Percentiles rank a stretch among this genome's conserved stretches.
Conservation (phyloP, 768 basidiomycete species). For the Pisolithus sp. region DNA sequence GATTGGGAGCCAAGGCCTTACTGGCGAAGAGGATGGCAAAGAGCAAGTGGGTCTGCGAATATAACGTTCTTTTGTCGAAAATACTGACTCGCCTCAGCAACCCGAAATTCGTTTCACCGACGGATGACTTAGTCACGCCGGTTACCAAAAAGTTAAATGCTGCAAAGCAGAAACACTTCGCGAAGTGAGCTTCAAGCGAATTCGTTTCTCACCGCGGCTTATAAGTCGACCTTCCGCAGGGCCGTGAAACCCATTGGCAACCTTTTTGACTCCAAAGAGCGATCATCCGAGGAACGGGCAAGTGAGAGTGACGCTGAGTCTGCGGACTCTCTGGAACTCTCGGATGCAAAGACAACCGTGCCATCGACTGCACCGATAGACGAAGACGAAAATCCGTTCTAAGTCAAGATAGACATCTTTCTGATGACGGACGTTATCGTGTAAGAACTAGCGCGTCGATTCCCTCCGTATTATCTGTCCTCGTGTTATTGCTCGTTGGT, state of each 20-base stretch:
- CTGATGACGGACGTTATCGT: conserved; percentile 8
- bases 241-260: conserved; percentile 53
- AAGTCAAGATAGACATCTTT: conserved; percentile 8
- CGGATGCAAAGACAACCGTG: conserved; percentile 19
- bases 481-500: conserved; percentile 15
- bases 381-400: conserved; percentile 74
- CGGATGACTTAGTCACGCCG: conserved; percentile 92
- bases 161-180: conserved; percentile 90
- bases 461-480: conserved; percentile 17
- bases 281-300: conserved; percentile 25
- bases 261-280: conserved; percentile 45
- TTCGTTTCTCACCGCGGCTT: conserved; percentile 3
- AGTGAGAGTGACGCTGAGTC: conserved; percentile 29
- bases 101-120: conserved; percentile 84
- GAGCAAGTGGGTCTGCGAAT: conserved; percentile 53
- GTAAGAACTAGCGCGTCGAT: conserved; percentile 21
- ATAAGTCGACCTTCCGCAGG: conserved; percentile 27
- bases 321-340: conserved; percentile 17
- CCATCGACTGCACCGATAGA: conserved; percentile 25
- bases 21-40: conserved; percentile 93
- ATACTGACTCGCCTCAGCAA: conserved; percentile 47
- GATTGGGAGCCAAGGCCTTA: conserved; percentile 86
- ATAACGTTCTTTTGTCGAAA: neutral
- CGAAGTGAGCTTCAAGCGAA: conserved; percentile 52
- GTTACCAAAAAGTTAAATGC: conserved; percentile 87